Base-by-base conservation (phyloP, 441 rosid genomes). In the Mallotus japonicus region DNA sequence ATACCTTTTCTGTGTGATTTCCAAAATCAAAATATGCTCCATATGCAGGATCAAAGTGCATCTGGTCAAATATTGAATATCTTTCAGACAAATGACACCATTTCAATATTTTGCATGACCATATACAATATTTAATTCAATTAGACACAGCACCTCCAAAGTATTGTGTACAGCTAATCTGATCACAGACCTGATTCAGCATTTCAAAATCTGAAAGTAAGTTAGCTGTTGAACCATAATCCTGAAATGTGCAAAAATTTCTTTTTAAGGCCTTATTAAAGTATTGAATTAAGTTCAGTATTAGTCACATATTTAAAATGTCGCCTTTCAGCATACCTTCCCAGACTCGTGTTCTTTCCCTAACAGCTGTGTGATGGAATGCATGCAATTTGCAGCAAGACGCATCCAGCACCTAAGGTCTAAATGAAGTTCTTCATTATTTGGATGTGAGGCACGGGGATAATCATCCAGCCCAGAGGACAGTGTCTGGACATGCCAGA, bases 381-480 rank as follows among this genome's bases (percentile, higher is more conserved):
- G 83, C 96, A 96, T 85, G 83, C 96, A 96, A 70, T 92, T 96
- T 72, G 98, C 98, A 53, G 98, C 99, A 46, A 96, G 98, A 82
- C 88, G 92, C 95, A 96, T 93, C 99, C 99, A 96, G 81, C 98
- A 92, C 84, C 99, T 91, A 74, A 96, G 98, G 87, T 96, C 99
- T 82, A 96, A 73, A 77, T 96, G 99, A 19, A 89, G 93, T 80
- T 96, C 99, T 71, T 94, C 95, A 64, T 81, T 92, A 81, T 79
- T 90, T 56, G 99, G 98, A 80, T 94, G 99, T 53, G 98, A 96
- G 75, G 99, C 98, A 65, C 97, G 97, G 0, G 99, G 99, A 82
- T 92, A 93, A 85, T 96, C 98, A 81, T 96, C 99, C 66, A 96
- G 83, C 75, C 99, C 99, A 63, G 99, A 93, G 57, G 97, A 88